These are phyloP conservation scores for Rhodotorula sp. DNA, from an alignment of 1,284 basidiomycete species.

Conservation along the genomic window DNA sequence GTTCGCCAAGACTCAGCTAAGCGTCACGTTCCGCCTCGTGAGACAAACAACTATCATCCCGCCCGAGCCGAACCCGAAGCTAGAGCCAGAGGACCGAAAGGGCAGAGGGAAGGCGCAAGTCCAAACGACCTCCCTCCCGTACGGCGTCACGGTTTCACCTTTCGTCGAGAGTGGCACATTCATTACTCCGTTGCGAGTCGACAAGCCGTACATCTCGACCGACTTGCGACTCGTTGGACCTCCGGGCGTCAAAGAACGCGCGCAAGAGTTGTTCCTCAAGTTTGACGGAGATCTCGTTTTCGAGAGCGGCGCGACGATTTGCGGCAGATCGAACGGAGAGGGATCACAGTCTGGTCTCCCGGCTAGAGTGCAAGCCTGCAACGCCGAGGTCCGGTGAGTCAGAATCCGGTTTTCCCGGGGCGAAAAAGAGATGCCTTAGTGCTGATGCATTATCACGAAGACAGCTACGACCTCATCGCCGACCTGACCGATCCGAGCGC, in stretches of 20 bases:
- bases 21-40: too few species aligned
- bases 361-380: neutral
- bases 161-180: too few species aligned
- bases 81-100: neutral
- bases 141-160: neutral
- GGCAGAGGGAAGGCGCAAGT: neutral
- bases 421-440: too few species aligned
- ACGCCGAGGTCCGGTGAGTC: slow-evolving; percentile 3
- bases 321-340: neutral
- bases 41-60: neutral
- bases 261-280: neutral
- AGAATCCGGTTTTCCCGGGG: fast-evolving
- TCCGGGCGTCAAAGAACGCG: neutral
- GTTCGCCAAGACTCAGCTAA: too few species aligned
- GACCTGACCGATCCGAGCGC: neutral
- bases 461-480: slow-evolving; percentile 7
- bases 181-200: neutral
- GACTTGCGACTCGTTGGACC: neutral
- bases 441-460: neutral
- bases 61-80: neutral
- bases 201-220: neutral
- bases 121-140: neutral
- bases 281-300: neutral
- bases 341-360: neutral
- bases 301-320: neutral